Evolutionary conservation across 2,329 filamentous ascomycete species (phyloP).

Genomic region (Ophiostoma australiae): DNA sequence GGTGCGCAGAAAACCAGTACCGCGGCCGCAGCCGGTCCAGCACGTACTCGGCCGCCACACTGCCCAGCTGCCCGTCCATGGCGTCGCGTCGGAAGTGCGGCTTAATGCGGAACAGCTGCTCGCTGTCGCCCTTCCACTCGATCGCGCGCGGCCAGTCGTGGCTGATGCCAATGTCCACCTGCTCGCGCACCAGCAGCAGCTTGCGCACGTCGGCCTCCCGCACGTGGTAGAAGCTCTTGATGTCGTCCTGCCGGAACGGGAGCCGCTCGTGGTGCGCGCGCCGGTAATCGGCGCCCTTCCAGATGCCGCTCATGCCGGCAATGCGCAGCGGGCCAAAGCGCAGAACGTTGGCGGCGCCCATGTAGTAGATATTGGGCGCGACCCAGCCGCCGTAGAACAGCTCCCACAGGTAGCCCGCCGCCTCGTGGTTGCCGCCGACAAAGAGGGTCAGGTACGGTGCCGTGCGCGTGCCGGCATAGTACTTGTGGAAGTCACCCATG

Average conservation of each 20-base stretch:
- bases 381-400: conserved; percentile 97
- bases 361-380: conserved; percentile 93
- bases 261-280: conserved; percentile 80
- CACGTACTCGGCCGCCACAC: conserved; percentile 69
- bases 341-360: conserved; percentile 87
- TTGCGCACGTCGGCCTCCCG: conserved; percentile 89
- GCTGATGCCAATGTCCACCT: conserved; percentile 85
- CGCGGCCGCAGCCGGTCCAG: conserved; percentile 75
- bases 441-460: conserved; percentile 91
- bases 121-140: conserved; percentile 69
- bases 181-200: conserved; percentile 74
- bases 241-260: conserved; percentile 71
- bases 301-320: conserved; percentile 87
- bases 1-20: conserved; percentile 90
- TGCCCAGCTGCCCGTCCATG: conserved; percentile 69
- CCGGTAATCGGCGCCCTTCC: conserved; percentile 84
- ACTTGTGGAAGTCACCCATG: conserved; percentile 89
- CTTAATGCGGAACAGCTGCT: conserved; percentile 67
- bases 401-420: conserved; percentile 83
- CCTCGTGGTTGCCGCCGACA: conserved; percentile 92
- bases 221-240: conserved; percentile 82
- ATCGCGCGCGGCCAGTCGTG: conserved; percentile 92
- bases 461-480: conserved; percentile 72
- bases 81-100: conserved; percentile 72
- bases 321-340: conserved; percentile 80